phyloP scores from a whole-genome alignment of 768 basidiomycete genomes.

The Boletus rex-veris region DNA sequence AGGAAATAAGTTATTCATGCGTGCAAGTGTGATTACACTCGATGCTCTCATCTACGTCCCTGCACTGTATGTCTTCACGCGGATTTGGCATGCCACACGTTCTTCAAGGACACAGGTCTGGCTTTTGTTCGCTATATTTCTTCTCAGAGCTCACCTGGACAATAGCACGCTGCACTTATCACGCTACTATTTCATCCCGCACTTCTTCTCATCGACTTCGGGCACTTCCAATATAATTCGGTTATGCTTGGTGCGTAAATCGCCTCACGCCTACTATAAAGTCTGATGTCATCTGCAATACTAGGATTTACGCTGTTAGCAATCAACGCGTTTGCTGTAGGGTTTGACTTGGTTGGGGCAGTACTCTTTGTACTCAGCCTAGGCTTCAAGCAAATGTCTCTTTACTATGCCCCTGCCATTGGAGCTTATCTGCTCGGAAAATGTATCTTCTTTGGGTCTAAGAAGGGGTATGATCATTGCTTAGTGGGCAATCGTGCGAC shows the following conservation, averaged over 20 bases:
- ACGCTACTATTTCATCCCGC: constrained; percentile 81
- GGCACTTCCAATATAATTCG: constrained; percentile 95
- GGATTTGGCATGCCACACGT: constrained; percentile 61
- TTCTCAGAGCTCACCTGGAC: not conserved
- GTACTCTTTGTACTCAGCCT: constrained; percentile 80
- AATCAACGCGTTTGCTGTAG: constrained; percentile 64
- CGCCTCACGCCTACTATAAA: not conserved
- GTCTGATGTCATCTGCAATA: not conserved
- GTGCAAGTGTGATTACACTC: constrained; percentile 62
- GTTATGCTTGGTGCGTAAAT: constrained; percentile 75
- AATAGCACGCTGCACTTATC: constrained; percentile 53
- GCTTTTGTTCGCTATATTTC: not conserved
- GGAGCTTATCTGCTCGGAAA: constrained; percentile 88
- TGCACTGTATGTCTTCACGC: constrained; percentile 63
- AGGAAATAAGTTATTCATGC: constrained; percentile 74
- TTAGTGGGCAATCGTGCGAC: not conserved
- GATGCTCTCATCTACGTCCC: constrained; percentile 76
- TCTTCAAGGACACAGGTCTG: constrained; percentile 78
- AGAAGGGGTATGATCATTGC: constrained; percentile 53
- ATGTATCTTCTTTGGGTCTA: constrained; percentile 76
- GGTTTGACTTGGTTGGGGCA: constrained; percentile 72
- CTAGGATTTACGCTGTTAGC: constrained; percentile 68
- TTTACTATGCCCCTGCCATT: constrained; percentile 92
- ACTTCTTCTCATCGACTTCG: constrained; percentile 80
- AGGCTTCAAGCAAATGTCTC: constrained; percentile 93